Base-by-base conservation (phyloP, 2,329 filamentous ascomycete species). In the Zarea fungicola region DNA sequence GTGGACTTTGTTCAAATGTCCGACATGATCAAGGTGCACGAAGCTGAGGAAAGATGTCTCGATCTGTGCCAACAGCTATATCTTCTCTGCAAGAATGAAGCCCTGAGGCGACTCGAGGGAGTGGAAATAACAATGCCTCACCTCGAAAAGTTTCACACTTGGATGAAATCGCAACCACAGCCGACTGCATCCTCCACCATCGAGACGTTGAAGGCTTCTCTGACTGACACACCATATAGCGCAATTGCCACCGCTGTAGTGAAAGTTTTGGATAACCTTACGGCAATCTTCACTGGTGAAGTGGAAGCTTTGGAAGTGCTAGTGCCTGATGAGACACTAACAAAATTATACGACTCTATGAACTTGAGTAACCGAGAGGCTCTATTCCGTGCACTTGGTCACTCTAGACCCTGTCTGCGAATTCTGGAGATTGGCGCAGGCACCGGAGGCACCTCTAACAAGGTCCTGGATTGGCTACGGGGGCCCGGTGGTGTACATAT, bases 371-470 rank as follows among this genome's bases (percentile, higher is more conserved):
- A 62, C 19, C 50, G 54, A 14, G 55, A 45, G 8, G 16, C 23
- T 25, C 58, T 52, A 39, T 35, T 56, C 48, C 29, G 56, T 52
- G 25, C 58, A 49, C 21, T 64, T 34, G 40, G 57, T 47, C 31
- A 60, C 56, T 60, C 54, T 2, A 58, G 56, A 5, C 56, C 58
- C 5, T 54, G 56, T 10, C 55, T 71, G 9, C 58, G 62, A 4
- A 60, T 73, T 32, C 57, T 74, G 1, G 71, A 74, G 48, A 59
- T 73, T 14, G 71, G 69, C 3, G 67, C 65, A 1, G 69, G 69
- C 1, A 72, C 65, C 1, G 67, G 68, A 5, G 60, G 59, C 8
- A 60, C 65, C 7, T 67, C 67, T 0, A 55, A 60, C 2, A 48
- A 45, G 1, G 56, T 75, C 5, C 55, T 75, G 3, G 42, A 49